Conservation (phyloP, 2,329 filamentous ascomycete genomes). For the Coleophoma eucalyptorum region DNA sequence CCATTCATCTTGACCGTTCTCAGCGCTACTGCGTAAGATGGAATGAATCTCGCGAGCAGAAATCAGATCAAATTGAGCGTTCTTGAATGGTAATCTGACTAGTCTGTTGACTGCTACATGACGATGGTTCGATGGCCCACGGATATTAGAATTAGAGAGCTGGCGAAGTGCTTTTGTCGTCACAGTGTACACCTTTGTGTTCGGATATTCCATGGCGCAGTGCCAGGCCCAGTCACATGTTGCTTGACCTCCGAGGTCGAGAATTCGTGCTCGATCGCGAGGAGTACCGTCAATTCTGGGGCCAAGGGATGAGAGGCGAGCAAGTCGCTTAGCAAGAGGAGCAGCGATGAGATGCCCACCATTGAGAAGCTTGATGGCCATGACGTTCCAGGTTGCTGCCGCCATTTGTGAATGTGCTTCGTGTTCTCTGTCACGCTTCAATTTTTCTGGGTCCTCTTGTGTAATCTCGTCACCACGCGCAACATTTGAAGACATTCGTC, state of each 20-base stretch:
- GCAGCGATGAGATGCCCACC: constrained; percentile 61
- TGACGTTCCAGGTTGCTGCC: constrained; percentile 57
- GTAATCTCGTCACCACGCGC: constrained; percentile 66
- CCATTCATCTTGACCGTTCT: constrained; percentile 78
- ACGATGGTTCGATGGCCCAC: constrained; percentile 83
- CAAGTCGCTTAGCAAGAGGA: constrained; percentile 59
- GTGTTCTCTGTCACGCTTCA: constrained; percentile 71
- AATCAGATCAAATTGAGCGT: constrained; percentile 85
- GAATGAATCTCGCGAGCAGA: constrained; percentile 85
- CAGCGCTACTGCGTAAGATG: constrained; percentile 69
- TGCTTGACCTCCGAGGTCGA: constrained; percentile 83
- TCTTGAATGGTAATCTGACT: constrained; percentile 78
- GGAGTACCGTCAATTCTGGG: constrained; percentile 38
- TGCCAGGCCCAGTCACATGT: constrained; percentile 97
- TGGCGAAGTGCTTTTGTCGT: constrained; percentile 70
- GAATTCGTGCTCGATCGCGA: constrained; percentile 59
- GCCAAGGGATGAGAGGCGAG: constrained; percentile 47
- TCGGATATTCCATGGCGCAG: constrained; percentile 79
- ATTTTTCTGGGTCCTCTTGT: constrained; percentile 58
- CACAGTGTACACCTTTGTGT: constrained; percentile 84
- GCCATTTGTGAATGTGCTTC: constrained; percentile 73
- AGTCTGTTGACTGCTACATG: constrained; percentile 75
- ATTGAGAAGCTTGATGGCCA: constrained; percentile 56
- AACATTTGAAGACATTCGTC: constrained; percentile 68
- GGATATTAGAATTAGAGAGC: constrained; percentile 69